These are phyloP conservation scores for Lentinula edodes DNA, from an alignment of 768 basidiomycete species.

Conservation along the genomic window DNA sequence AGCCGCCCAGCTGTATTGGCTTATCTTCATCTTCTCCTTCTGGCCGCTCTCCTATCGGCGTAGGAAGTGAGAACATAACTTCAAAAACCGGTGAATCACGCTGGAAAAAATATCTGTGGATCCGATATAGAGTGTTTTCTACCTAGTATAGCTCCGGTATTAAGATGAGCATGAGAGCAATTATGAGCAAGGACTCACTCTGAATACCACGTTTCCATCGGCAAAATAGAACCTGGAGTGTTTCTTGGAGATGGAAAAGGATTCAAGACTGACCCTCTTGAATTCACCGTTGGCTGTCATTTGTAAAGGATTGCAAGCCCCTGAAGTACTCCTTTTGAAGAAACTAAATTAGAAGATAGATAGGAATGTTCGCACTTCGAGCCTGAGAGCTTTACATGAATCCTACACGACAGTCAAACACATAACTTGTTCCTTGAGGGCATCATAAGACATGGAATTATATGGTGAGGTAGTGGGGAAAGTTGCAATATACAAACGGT, in stretches of 20 bases:
- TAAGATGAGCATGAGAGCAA: neutral
- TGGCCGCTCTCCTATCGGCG: slow-evolving; percentile 14
- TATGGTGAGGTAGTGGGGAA: no score
- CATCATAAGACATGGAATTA: no score
- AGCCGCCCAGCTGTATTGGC: slow-evolving; percentile 39
- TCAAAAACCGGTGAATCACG: slow-evolving; percentile 27
- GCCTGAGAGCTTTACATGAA: no score
- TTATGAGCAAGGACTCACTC: slow-evolving; percentile 12
- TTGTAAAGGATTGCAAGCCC: neutral
- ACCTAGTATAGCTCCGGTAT: slow-evolving; percentile 29
- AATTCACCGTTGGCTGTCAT: neutral
- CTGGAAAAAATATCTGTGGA: slow-evolving; percentile 44
- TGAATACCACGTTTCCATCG: slow-evolving; percentile 27
- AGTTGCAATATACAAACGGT: no score
- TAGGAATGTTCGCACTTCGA: no score
- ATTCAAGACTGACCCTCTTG: neutral
- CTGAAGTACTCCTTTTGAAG: neutral
- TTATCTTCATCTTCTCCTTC: slow-evolving; percentile 23
- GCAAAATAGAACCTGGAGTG: slow-evolving; percentile 25
- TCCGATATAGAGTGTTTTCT: slow-evolving; percentile 44
- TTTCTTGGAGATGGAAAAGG: neutral
- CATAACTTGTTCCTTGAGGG: no score
- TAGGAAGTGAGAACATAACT: slow-evolving; percentile 30
- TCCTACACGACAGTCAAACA: no score
- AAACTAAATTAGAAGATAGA: neutral